These are phyloP conservation scores for Parsonsia alboflavescens DNA, from an alignment of 257 asterid species.

Conservation along the genomic window DNA sequence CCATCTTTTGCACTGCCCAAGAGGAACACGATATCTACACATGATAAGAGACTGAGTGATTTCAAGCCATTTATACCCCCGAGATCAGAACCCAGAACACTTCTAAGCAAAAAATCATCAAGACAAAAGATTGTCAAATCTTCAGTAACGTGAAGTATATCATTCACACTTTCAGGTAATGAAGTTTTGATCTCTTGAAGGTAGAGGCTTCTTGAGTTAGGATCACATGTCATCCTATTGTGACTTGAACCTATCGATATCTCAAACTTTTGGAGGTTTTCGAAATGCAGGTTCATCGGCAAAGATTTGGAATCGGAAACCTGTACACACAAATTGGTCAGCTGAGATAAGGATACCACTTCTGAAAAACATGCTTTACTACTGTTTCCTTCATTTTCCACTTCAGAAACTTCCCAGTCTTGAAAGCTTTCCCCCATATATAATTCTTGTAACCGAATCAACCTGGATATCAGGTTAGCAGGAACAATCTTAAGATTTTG, in stretches of 20 bases:
- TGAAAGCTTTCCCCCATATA: conserved; percentile 13
- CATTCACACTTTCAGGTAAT: conserved; percentile 14
- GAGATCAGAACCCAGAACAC: conserved; percentile 3
- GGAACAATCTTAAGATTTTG: conserved; percentile 14
- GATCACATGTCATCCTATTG: conserved; percentile 9
- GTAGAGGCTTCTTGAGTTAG: conserved; percentile 9
- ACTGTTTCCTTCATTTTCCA: neutral
- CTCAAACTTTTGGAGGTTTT: conserved; percentile 10
- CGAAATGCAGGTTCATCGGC: neutral
- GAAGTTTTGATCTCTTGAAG: conserved; percentile 15
- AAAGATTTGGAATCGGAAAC: neutral
- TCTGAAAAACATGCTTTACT: conserved; percentile 9
- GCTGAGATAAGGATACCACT: conserved; percentile 8
- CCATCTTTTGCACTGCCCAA: neutral
- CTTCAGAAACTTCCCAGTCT: conserved; percentile 1
- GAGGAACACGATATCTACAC: neutral
- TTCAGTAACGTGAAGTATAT: conserved; percentile 6
- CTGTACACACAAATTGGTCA: conserved; percentile 17
- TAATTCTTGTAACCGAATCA: conserved; percentile 5
- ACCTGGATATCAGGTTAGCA: neutral
- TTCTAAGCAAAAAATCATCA: neutral
- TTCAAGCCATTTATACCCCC: neutral
- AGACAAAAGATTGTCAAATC: conserved; percentile 14
- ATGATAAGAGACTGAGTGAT: neutral
- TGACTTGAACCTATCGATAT: conserved; percentile 6